Evolutionary conservation across 2,329 filamentous ascomycete species (phyloP).

Genomic region (Pseudogymnoascus sp.): DNA sequence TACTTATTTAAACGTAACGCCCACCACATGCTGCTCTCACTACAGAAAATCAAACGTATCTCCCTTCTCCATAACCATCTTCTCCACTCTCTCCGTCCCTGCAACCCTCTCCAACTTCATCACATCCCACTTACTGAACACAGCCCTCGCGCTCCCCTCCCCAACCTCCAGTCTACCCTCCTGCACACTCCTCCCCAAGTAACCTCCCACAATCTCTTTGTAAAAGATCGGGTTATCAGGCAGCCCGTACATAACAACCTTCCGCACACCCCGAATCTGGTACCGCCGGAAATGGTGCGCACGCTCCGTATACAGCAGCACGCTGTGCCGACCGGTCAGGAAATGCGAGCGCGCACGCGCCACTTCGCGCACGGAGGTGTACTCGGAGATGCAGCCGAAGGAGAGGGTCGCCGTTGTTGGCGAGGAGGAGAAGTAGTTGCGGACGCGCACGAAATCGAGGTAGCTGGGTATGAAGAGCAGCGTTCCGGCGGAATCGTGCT

Average conservation of each 20-base stretch:
- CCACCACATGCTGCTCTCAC: background rate
- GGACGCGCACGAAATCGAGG: slow-evolving; percentile 86
- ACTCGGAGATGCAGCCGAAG: slow-evolving; percentile 85
- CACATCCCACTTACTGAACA: slow-evolving; percentile 85
- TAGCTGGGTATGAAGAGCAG: slow-evolving; percentile 89
- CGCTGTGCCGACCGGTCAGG: slow-evolving; percentile 67
- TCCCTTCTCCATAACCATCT: slow-evolving; percentile 74
- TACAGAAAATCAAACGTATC: slow-evolving; percentile 90
- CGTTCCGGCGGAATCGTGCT: slow-evolving; percentile 60
- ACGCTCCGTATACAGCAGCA: slow-evolving; percentile 86
- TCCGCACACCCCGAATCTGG: slow-evolving; percentile 68
- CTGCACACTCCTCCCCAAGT: slow-evolving; percentile 52
- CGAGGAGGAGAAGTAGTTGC: slow-evolving; percentile 82
- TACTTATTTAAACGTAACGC: background rate
- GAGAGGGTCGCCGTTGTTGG: slow-evolving; percentile 45
- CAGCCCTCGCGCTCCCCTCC: slow-evolving; percentile 49
- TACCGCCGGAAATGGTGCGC: slow-evolving; percentile 97
- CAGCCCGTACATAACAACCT: slow-evolving; percentile 81
- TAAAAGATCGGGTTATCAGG: slow-evolving; percentile 86
- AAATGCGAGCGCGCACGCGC: slow-evolving; percentile 84
- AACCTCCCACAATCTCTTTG: slow-evolving; percentile 64
- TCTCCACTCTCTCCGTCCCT: slow-evolving; percentile 69
- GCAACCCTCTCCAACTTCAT: slow-evolving; percentile 84
- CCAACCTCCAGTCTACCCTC: slow-evolving; percentile 48
- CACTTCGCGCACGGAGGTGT: slow-evolving; percentile 69